phyloP scores from a whole-genome alignment of 2,329 filamentous ascomycete species.

The Sarocladiaceae sp. region DNA sequence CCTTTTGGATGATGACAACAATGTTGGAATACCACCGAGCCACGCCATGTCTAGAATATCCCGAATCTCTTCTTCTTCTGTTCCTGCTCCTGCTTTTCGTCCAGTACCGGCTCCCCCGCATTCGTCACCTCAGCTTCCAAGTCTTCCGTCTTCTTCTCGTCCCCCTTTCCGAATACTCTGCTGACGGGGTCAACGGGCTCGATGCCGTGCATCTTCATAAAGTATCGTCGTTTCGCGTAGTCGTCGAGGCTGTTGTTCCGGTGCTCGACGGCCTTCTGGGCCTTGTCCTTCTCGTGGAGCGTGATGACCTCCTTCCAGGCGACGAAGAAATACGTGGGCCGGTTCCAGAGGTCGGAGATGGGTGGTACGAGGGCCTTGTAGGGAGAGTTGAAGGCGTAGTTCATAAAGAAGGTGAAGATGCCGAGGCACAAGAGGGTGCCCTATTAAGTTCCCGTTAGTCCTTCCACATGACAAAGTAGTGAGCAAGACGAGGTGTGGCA shows the following conservation, averaged over 20 bases:
- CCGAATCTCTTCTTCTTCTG: conserved; percentile 74
- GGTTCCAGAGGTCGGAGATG: conserved; percentile 58
- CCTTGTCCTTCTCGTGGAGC: conserved; percentile 68
- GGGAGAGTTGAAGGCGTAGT: conserved; percentile 73
- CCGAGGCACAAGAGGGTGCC: conserved; percentile 65
- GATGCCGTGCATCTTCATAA: conserved; percentile 78
- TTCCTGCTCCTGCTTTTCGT: conserved; percentile 22
- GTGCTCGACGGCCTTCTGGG: conserved; percentile 61
- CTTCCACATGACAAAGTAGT: not conserved
- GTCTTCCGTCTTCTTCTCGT: conserved; percentile 28
- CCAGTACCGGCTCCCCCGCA: conserved; percentile 10
- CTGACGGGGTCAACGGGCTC: conserved; percentile 54
- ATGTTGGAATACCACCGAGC: too few relatives aligned
- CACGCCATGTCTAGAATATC: conserved; percentile 60
- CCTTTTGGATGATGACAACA: conserved; percentile 5
- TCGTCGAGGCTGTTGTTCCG: conserved; percentile 73
- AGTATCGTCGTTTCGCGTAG: conserved; percentile 78
- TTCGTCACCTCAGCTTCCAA: conserved; percentile 26
- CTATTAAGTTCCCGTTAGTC: conserved; percentile 23
- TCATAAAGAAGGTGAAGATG: conserved; percentile 65
- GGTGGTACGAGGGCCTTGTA: conserved; percentile 74
- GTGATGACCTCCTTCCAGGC: conserved; percentile 66
- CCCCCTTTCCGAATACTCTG: conserved; percentile 33
- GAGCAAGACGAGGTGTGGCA: not conserved
- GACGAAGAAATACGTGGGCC: conserved; percentile 61